These are phyloP conservation scores for Populus deltoides DNA, from an alignment of 345 rosid genomes.

Conservation along the genomic window DNA sequence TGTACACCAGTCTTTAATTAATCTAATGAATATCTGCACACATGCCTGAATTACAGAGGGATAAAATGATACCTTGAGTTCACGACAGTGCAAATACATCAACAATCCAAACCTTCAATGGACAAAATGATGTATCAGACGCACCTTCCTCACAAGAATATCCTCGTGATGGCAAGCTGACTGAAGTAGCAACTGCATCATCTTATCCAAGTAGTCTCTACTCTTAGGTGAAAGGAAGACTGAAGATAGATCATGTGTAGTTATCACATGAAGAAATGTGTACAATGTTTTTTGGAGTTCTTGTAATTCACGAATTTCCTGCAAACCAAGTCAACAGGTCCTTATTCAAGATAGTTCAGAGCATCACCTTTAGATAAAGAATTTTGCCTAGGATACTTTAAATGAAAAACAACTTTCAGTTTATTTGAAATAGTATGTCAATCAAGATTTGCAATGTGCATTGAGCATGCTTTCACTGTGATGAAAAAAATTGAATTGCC, in stretches of 20 bases:
- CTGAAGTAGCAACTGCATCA: slow-evolving; percentile 67
- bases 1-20: slow-evolving; percentile 88
- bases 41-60: slow-evolving; percentile 52
- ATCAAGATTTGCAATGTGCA: neutral
- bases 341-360: neutral
- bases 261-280: slow-evolving; percentile 83
- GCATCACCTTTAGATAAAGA: neutral
- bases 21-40: slow-evolving; percentile 82
- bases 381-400: neutral
- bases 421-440: neutral
- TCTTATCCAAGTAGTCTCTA: slow-evolving; percentile 44
- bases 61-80: slow-evolving; percentile 2
- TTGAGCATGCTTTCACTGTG: neutral
- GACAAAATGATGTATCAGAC: slow-evolving; percentile 10
- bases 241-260: slow-evolving; percentile 77
- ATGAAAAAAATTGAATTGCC: neutral
- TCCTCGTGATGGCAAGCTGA: slow-evolving; percentile 79
- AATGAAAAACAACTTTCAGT: neutral
- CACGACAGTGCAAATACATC: slow-evolving; percentile 3
- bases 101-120: neutral
- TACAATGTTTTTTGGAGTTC: slow-evolving; percentile 84
- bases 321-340: slow-evolving; percentile 9
- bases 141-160: slow-evolving; percentile 70
- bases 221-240: slow-evolving; percentile 74
- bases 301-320: slow-evolving; percentile 86